Percentiles rank a stretch among this genome's conserved stretches.
Conservation (phyloP, 1,284 basidiomycete genomes). For the Fomitiporia mediterranea region DNA sequence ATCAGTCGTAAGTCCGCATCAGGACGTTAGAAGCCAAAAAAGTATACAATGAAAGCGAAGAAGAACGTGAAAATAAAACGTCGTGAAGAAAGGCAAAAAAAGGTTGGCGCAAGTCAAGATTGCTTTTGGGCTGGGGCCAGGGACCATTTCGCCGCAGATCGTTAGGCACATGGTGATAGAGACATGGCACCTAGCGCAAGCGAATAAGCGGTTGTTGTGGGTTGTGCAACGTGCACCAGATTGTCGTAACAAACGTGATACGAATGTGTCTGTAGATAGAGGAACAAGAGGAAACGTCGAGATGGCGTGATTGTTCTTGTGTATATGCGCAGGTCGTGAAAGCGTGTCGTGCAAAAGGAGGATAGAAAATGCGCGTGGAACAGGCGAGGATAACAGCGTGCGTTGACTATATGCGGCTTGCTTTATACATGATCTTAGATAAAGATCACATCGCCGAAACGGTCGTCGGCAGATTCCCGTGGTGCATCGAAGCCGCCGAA, state of each 20-base stretch:
- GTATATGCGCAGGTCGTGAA: not conserved
- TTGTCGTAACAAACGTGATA: constrained; percentile 1
- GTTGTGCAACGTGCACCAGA: constrained; percentile 2
- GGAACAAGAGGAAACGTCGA: not conserved
- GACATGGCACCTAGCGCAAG: not conserved
- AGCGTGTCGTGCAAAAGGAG: constrained; percentile 1
- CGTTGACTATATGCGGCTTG: not conserved
- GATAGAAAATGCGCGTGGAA: constrained; percentile 8
- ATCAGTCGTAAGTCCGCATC: too few relatives aligned
- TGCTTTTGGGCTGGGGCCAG: constrained; percentile 12
- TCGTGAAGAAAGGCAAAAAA: constrained; percentile 18
- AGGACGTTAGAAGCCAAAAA: constrained; percentile 24
- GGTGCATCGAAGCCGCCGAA: constrained; percentile 25
- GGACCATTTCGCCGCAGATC: not conserved
- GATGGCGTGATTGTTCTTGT: constrained; percentile 9
- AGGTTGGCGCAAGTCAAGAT: constrained; percentile 5
- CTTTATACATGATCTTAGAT: constrained; percentile 3
- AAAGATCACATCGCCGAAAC: constrained; percentile 26
- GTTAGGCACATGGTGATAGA: too few relatives aligned
- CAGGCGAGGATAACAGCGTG: constrained; percentile 3
- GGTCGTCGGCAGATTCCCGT: constrained; percentile 25
- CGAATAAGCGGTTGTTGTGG: not conserved
- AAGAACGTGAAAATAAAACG: constrained; percentile 22
- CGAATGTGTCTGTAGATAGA: not conserved
- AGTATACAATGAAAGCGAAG: constrained; percentile 22